Evolutionary conservation across 768 basidiomycete species (phyloP).

Genomic region (Naganishia vishniacii): DNA sequence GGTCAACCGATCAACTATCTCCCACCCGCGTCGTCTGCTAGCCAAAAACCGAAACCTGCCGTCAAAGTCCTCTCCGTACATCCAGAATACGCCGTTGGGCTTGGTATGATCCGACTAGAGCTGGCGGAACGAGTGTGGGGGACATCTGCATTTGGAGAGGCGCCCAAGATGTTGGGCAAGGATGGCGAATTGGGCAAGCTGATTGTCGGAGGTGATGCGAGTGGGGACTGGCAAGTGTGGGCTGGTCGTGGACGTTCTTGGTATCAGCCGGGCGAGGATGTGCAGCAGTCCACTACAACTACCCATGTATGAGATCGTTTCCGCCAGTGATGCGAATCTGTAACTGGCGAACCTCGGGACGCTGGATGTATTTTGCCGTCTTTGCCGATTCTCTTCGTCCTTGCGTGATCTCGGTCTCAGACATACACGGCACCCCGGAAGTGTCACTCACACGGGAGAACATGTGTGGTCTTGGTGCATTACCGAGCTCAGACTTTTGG

Average conservation of each 20-base stretch:
- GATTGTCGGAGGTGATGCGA: slow-evolving; percentile 40
- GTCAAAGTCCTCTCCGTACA: slow-evolving; percentile 62
- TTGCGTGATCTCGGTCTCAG: too few species aligned
- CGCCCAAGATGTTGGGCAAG: slow-evolving; percentile 49
- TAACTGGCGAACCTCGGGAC: too few species aligned
- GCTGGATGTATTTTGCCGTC: too few species aligned
- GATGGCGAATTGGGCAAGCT: slow-evolving; percentile 49
- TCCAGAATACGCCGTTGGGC: slow-evolving; percentile 55
- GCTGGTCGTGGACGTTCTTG: slow-evolving; percentile 56
- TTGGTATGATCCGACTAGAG: slow-evolving; percentile 75
- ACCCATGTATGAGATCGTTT: slow-evolving; percentile 2
- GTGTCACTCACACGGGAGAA: too few species aligned
- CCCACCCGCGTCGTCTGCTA: slow-evolving; percentile 22
- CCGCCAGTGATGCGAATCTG: too few species aligned
- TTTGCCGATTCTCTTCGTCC: too few species aligned
- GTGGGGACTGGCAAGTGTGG: slow-evolving; percentile 58
- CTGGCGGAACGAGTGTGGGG: slow-evolving; percentile 56
- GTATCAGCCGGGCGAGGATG: slow-evolving; percentile 29
- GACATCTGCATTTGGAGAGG: slow-evolving; percentile 13
- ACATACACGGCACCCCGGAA: too few species aligned
- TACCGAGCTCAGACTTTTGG: too few species aligned
- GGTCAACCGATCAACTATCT: slow-evolving; percentile 29
- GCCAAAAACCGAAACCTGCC: slow-evolving; percentile 63
- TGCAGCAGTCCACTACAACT: slow-evolving; percentile 5
- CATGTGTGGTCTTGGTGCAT: too few species aligned